These are phyloP conservation scores for Ascochyta rabiei DNA, from an alignment of 2,329 filamentous ascomycete species.

Conservation along the genomic window DNA sequence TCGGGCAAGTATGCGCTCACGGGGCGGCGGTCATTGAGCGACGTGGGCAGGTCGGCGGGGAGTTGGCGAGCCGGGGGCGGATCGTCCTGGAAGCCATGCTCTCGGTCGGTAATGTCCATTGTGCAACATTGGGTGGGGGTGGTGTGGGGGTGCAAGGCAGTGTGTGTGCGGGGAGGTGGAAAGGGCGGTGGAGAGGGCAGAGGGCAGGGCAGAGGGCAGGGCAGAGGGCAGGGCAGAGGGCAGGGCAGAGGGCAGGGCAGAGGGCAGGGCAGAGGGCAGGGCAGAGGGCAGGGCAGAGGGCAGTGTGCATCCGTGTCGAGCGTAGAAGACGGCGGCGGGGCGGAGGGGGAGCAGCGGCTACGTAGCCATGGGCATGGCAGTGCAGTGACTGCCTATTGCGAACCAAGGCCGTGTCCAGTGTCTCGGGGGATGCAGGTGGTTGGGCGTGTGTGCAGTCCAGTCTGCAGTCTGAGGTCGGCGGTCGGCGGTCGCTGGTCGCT, in stretches of 20 bases:
- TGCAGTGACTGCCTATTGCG: background rate
- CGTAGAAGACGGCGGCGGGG: background rate
- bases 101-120: conserved; percentile 45
- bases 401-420: background rate
- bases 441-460: too few species aligned
- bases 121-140: conserved; percentile 34
- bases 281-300: too few species aligned
- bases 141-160: background rate
- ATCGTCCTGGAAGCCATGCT: conserved; percentile 45
- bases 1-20: conserved; percentile 66
- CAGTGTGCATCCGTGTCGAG: too few species aligned
- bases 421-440: background rate
- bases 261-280: too few species aligned
- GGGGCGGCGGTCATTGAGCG: conserved; percentile 84
- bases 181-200: too few species aligned
- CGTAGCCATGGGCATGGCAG: background rate
- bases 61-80: conserved; percentile 57
- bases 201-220: too few species aligned
- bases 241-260: too few species aligned
- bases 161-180: background rate
- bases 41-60: conserved; percentile 86
- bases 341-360: conserved; percentile 1
- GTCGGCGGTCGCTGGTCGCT: too few species aligned
- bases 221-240: too few species aligned
- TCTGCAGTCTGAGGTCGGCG: too few species aligned